A percentile compares a stretch with the other conserved stretches of the same genome.
These are phyloP conservation scores for Cladosporium sp. DNA, from an alignment of 2,329 filamentous ascomycete genomes.

Conservation along the genomic window DNA sequence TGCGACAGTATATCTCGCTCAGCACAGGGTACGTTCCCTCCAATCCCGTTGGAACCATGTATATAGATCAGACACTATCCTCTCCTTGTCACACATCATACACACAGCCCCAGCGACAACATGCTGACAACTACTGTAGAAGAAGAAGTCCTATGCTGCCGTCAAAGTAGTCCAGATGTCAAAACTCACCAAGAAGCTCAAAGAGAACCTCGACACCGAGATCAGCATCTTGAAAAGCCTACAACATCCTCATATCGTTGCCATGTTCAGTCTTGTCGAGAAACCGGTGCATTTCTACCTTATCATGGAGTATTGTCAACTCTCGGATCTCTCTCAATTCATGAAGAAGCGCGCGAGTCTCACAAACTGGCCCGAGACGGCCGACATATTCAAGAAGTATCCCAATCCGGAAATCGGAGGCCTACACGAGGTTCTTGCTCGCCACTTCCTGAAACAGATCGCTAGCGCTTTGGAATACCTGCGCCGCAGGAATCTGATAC, in stretches of 20 bases:
- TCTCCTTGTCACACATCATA: background rate
- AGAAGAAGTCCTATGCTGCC: conserved; percentile 76
- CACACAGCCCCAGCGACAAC: background rate
- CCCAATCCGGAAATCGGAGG: conserved; percentile 77
- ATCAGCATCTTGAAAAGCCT: conserved; percentile 92
- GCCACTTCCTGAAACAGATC: conserved; percentile 94
- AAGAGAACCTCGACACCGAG: conserved; percentile 91
- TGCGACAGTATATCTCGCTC: conserved; percentile 73
- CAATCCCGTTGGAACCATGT: background rate
- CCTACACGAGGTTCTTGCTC: conserved; percentile 92
- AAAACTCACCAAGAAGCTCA: conserved; percentile 91
- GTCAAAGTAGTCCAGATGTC: conserved; percentile 93
- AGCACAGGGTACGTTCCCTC: conserved; percentile 28
- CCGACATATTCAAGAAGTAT: conserved; percentile 90
- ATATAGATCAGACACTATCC: background rate
- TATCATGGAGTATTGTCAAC: conserved; percentile 97
- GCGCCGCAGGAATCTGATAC: conserved; percentile 78
- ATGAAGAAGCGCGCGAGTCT: conserved; percentile 90
- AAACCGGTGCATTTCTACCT: conserved; percentile 85
- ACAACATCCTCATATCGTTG: conserved; percentile 94
- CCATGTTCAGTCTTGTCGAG: conserved; percentile 91
- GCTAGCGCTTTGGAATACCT: conserved; percentile 88
- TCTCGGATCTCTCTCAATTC: conserved; percentile 90
- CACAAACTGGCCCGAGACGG: conserved; percentile 71
- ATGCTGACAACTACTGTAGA: conserved; percentile 30